Percentiles rank a stretch among this genome's conserved stretches.
phyloP scores from a whole-genome alignment of 2,329 filamentous ascomycete genomes.

The Parastagonospora nodorum region DNA sequence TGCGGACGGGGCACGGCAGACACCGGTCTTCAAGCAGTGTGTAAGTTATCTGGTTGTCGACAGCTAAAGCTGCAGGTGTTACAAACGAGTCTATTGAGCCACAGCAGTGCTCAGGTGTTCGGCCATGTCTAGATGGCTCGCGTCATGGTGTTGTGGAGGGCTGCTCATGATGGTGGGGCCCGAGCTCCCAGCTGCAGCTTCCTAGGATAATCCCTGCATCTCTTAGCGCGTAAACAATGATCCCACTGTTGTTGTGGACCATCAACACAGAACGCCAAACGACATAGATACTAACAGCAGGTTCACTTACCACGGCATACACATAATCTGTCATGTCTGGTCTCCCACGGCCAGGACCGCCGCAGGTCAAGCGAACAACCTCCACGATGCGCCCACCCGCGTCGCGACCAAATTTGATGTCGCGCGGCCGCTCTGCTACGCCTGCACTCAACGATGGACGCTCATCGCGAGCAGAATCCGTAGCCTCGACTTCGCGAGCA shows the following conservation, averaged over 20 bases:
- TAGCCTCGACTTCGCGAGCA: conserved; percentile 59
- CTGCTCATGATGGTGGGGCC: conserved; percentile 15
- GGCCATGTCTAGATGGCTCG: neutral
- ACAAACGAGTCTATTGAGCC: no score
- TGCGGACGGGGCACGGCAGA: no score
- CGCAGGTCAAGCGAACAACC: conserved; percentile 53
- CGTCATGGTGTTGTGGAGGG: conserved; percentile 2
- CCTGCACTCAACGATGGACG: conserved; percentile 54
- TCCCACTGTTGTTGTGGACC: conserved; percentile 4
- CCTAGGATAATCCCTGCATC: conserved; percentile 3
- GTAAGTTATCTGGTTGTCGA: no score
- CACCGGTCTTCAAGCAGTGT: no score
- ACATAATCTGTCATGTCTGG: conserved; percentile 55
- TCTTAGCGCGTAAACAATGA: conserved; percentile 6
- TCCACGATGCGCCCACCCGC: conserved; percentile 59
- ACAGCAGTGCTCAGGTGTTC: neutral
- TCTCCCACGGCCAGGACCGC: conserved; percentile 57
- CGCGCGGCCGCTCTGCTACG: conserved; percentile 57
- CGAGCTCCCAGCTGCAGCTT: conserved; percentile 1
- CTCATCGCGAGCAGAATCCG: conserved; percentile 72
- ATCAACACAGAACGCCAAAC: conserved; percentile 3
- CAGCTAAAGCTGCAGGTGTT: no score
- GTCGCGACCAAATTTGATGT: conserved; percentile 53
- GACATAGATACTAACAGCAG: conserved; percentile 16
- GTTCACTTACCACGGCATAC: conserved; percentile 18